Evolutionary conservation across 1,139 yeast species (phyloP), one percentile per base, ranked within the genome.

Genomic region (Yamadazyma membranifaciens): DNA sequence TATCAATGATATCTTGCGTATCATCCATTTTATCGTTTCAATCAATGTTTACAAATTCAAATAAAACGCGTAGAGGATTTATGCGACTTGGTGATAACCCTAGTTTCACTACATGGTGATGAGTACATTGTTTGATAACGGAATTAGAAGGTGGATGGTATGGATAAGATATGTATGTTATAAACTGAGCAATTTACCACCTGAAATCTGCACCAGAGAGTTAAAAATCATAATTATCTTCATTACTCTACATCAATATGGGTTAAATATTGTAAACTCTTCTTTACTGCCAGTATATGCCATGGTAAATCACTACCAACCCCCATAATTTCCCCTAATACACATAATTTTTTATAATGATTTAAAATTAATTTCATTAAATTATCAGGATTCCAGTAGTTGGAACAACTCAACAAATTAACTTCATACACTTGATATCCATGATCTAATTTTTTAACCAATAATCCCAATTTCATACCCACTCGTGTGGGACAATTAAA

Each of bases 261-360:
- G 3, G 65, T 66, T 49, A 73, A 58, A 47, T 71, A 71, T 33
- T 71, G 76, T 53, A 84, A 59, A 50, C 82, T 70, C 55, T 85
- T 87, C 26, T 78, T 75, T 6, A 87, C 95, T 0, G 95, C 87
- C 25, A 78, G 67, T 25, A 87, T 73, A 59, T 88, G 96, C 88
- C 95, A 86, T n/a, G 97, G 97, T 2, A 83, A 66, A 13, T 69
- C 46, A 49, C 52, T 57, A 20, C 33, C 25, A 11, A 27, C 36
- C 3, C 35, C 34, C 31, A 34, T 9, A 11, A 65, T 62, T 50
- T 65, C 74, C 45, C 63, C 74, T 53, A 79, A 58, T 2, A 80
- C 72, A 1, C 84, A 80, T 45, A 87, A 57, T 40, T 81, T 78
- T 51, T 87, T 76, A 61, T 81, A 87, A 49, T 89, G 96, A 24